These are phyloP conservation scores for Camellia sinensis DNA, from an alignment of 148 eudicot genomes.

Conservation along the genomic window DNA sequence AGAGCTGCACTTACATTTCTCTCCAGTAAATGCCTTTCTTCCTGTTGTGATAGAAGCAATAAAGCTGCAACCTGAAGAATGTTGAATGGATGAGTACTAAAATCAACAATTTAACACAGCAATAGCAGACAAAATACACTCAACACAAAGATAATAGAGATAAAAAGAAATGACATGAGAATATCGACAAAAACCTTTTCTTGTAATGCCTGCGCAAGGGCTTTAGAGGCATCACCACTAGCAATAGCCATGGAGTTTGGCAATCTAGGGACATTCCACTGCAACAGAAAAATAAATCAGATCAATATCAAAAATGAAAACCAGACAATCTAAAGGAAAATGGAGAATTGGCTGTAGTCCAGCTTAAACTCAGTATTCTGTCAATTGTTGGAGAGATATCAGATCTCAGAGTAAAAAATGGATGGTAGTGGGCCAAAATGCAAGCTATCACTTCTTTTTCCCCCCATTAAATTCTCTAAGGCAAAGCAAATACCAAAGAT, in stretches of 20 bases:
- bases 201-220: conserved; percentile 80
- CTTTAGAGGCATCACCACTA: conserved; percentile 55
- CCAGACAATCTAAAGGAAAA: background rate
- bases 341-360: background rate
- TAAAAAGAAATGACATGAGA: background rate
- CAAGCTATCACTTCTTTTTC: background rate
- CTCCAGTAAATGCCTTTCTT: conserved; percentile 83
- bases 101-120: background rate
- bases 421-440: background rate
- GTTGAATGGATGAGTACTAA: conserved; percentile 11
- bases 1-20: conserved; percentile 66
- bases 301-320: background rate
- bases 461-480: background rate
- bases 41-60: conserved; percentile 84
- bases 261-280: conserved; percentile 31
- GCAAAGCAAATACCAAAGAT: background rate
- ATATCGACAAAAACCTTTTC: conserved; percentile 59
- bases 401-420: background rate
- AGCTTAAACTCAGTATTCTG: background rate
- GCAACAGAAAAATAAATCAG: conserved; percentile 10
- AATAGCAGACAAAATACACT: background rate
- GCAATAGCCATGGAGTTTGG: conserved; percentile 24
- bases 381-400: background rate
- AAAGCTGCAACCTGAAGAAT: conserved; percentile 72
- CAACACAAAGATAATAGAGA: background rate